Base-by-base conservation (phyloP, 2,329 filamentous ascomycete genomes). In the Venturia aucupariae region DNA sequence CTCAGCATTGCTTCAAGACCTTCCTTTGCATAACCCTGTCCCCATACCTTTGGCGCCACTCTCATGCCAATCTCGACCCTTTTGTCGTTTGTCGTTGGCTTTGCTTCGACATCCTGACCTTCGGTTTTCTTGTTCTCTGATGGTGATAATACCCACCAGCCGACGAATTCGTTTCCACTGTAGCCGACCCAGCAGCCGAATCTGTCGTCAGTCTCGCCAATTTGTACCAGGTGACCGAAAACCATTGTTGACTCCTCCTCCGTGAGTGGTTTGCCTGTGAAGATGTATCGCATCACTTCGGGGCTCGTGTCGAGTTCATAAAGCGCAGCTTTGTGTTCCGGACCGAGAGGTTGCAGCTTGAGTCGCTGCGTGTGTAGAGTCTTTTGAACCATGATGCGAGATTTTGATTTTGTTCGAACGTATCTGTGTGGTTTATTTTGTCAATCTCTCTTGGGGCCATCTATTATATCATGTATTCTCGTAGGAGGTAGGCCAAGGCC, bases 281-380 rank as follows among this genome's bases (percentile, higher is more conserved):
- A 61, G n/a, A 61, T 61, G 60, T 61, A 61, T 30, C 39, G 19
- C 60, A 61, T 61, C 35, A 61, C 60, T n/a, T 61, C 60, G 19
- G 17, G 38, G 27, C 30, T 46, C 27, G 38, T 13, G 17, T 61
- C 60, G 15, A 61, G 60, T 10, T 61, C 60, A 24, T 44, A 61
- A 22, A 61, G 60, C 42, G 38, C 60, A 3, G n/a, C 15, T 8
- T 46, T 24, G 42, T 61, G 38, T 32, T 61, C 39, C 24, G 35
- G 4, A 11, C 38, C 19, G 17, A 61, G 60, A 27, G 60, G 60
- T 5, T 61, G 60, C 60, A 61, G 38, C n/a, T 22, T 11, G 4
- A 61, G 60, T 30, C 60, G 60, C 42, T 30, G 32, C 46, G 60
- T 61, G 8, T 44, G 11, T 24, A 61, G 19, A 30, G 39, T 61